These are phyloP conservation scores for Russula vinacea DNA, from an alignment of 768 basidiomycete genomes.

Conservation along the genomic window DNA sequence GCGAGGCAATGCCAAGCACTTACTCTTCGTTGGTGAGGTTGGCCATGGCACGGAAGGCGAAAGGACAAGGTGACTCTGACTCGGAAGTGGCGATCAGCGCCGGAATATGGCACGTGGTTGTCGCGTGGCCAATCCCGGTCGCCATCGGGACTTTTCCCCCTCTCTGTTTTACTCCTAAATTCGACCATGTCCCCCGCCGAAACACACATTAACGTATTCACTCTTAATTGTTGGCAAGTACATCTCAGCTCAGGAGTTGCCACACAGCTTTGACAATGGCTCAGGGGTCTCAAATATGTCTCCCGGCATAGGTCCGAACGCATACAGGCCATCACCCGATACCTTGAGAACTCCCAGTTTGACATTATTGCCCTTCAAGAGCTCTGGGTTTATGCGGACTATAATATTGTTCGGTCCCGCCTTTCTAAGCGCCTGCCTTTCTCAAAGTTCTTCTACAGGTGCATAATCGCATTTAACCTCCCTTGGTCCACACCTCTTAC, in stretches of 20 bases:
- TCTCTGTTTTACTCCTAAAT: neutral
- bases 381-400: slow-evolving; percentile 84
- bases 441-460: slow-evolving; percentile 84
- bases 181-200: slow-evolving; percentile 35
- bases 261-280: neutral
- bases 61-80: neutral
- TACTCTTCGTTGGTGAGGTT: slow-evolving; percentile 40
- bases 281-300: slow-evolving; percentile 84
- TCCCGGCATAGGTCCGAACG: slow-evolving; percentile 71
- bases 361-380: slow-evolving; percentile 87
- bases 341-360: slow-evolving; percentile 58
- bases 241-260: neutral
- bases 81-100: neutral
- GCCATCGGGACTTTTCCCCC: no score
- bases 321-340: slow-evolving; percentile 67
- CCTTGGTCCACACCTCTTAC: slow-evolving; percentile 3
- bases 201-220: slow-evolving; percentile 56
- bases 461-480: slow-evolving; percentile 20
- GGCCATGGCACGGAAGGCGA: slow-evolving; percentile 30
- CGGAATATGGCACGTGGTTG: neutral
- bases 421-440: slow-evolving; percentile 57
- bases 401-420: slow-evolving; percentile 57
- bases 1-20: slow-evolving; percentile 7
- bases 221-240: slow-evolving; percentile 75
- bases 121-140: slow-evolving; percentile 4